Base-by-base conservation (phyloP, 345 rosid genomes). In the Brassica juncea region DNA sequence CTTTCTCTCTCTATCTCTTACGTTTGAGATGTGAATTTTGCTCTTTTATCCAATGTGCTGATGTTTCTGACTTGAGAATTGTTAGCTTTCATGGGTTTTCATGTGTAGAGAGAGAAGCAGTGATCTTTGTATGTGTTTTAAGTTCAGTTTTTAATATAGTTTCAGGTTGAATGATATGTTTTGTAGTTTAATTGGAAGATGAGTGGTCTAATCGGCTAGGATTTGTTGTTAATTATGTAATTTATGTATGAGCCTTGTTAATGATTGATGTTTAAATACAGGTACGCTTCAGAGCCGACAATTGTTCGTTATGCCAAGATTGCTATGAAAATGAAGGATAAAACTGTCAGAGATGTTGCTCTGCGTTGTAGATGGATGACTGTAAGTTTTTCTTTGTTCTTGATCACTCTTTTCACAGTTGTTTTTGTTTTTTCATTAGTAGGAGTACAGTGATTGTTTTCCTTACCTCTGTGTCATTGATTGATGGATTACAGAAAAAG, bases 301-400 rank as follows among this genome's bases (percentile, higher is more conserved):
- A 65, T 92, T 15, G 82, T 84, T 71, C 92, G 91, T 23, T 92
- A 92, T 86, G 94, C 94, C 2, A 92, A 89, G 89, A 92, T 92
- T 72, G 92, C 97, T 0, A 86, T 79, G 89, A 83, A 92, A 80
- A 80, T 92, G 83, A 88, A 87, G 70, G 91, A 85, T 81, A 92
- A 92, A 84, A 89, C 94, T 7, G 92, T 91, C 5, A 82, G 97
- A 54, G 97, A 92, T 74, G 96, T 92, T 67, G 96, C 97, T 0
- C 67, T 92, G 60, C 92, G 92, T 59, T 88, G 96, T 84, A 71
- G 91, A 86, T 92, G 97, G 97, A 91, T 91, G 90, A 86, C 72
- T 84, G 96, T 92, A 73, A 81, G 94, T 78, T 81, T 62, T 61
- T 58, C 70, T 6, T 62, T n/a, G 4, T 82, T 55, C 14, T 52